Conservation (phyloP, 441 rosid species). For the Biscutella laevigata region DNA sequence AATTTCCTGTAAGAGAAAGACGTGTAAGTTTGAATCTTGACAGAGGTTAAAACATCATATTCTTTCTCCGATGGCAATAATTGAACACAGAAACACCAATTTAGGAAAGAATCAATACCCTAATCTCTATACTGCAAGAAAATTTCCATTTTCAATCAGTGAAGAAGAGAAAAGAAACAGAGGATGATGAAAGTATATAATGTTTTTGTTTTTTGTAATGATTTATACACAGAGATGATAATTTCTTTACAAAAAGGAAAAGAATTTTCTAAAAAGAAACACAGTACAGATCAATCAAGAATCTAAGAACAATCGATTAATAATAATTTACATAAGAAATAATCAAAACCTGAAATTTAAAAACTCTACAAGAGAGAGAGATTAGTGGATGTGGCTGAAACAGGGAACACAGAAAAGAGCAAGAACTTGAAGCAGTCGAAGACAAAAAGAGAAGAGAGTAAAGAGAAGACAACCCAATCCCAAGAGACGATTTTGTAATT, state of each 20-base stretch:
- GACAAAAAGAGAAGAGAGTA: constrained; percentile 20
- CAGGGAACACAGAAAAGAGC: constrained; percentile 24
- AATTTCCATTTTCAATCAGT: constrained; percentile 6
- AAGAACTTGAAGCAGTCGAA: constrained; percentile 22
- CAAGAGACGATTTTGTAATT: constrained; percentile 21
- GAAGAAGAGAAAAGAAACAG: constrained; percentile 1
- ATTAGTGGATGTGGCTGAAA: constrained; percentile 28
- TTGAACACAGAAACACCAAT: constrained; percentile 1
- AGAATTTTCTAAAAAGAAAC: background rate
- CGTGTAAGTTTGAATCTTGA: constrained; percentile 22
- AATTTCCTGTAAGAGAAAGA: constrained; percentile 17
- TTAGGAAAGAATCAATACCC: constrained; percentile 19
- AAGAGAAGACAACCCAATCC: constrained; percentile 25
- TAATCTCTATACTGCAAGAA: background rate
- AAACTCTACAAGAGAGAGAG: constrained; percentile 9
- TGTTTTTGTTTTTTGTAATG: background rate
- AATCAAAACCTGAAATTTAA: constrained; percentile 12
- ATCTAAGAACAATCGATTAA: constrained; percentile 12
- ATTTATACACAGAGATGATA: constrained; percentile 1
- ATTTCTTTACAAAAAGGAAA: constrained; percentile 18
- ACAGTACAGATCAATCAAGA: constrained; percentile 24
- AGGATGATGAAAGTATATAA: constrained; percentile 16
- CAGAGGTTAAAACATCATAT: constrained; percentile 25
- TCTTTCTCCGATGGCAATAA: constrained; percentile 1
- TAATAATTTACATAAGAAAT: background rate